These are phyloP conservation scores for Ogataea hybrid DNA, from an alignment of 1,139 yeast genomes.

Conservation along the genomic window DNA sequence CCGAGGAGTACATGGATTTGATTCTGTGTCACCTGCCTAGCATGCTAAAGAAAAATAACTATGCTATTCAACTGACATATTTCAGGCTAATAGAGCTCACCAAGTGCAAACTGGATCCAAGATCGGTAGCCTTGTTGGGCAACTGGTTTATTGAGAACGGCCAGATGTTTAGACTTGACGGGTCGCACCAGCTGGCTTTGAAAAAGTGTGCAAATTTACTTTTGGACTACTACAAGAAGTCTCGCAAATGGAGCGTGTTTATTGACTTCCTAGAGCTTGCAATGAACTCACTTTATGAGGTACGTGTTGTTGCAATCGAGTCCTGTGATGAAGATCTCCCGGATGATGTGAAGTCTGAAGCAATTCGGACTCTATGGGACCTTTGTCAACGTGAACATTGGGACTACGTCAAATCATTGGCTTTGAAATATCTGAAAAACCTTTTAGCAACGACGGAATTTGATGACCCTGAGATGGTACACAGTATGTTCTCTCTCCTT, in stretches of 20 bases:
- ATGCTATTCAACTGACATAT: constrained; percentile 17
- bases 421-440: constrained; percentile 39
- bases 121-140: constrained; percentile 22
- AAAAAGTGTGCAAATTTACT: constrained; percentile 35
- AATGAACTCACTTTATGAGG: constrained; percentile 42
- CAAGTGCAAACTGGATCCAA: not conserved
- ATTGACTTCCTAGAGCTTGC: constrained; percentile 34
- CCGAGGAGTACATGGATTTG: constrained; percentile 6
- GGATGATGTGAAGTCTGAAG: not conserved
- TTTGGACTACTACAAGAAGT: constrained; percentile 23
- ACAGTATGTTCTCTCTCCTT: constrained; percentile 28
- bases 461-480: constrained; percentile 20
- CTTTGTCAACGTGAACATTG: constrained; percentile 35
- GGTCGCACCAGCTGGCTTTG: constrained; percentile 44
- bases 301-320: constrained; percentile 44
- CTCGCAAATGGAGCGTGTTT: constrained; percentile 23
- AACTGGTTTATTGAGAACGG: constrained; percentile 31
- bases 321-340: constrained; percentile 27
- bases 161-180: constrained; percentile 35
- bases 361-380: constrained; percentile 28
- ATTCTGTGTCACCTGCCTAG: constrained; percentile 1
- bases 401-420: constrained; percentile 43
- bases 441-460: constrained; percentile 21
- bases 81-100: constrained; percentile 19
- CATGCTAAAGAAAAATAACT: constrained; percentile 5